Evolutionary conservation across 257 asterid genomes (phyloP).

Genomic region (Asclepias syriaca): DNA sequence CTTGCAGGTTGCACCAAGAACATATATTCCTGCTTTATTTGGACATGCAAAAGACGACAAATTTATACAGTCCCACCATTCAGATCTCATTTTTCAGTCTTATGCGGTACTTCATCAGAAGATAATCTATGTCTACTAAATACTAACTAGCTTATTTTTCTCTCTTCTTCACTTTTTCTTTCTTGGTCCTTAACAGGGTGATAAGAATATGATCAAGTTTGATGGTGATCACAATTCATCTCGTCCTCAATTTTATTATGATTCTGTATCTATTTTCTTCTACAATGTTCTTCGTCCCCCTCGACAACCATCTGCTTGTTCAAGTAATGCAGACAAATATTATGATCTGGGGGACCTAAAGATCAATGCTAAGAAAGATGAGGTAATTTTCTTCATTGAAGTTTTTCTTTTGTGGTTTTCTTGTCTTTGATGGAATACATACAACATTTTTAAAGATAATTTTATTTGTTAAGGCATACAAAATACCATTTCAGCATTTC

Average conservation of each 20-base stretch:
- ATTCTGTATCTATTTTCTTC: constrained; percentile 88
- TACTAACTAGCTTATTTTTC: not conserved
- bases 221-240: constrained; percentile 98
- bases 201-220: constrained; percentile 84
- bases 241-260: constrained; percentile 88
- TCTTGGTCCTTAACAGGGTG: constrained; percentile 62
- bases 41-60: constrained; percentile 96
- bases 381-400: constrained; percentile 44
- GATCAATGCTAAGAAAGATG: constrained; percentile 52
- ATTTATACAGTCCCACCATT: constrained; percentile 73
- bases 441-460: not conserved
- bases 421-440: not conserved
- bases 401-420: not conserved
- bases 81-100: constrained; percentile 70
- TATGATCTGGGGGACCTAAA: constrained; percentile 68
- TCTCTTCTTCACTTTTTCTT: constrained; percentile 10
- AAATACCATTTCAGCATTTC: too few relatives aligned
- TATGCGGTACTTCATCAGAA: constrained; percentile 49
- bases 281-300: constrained; percentile 89
- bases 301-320: constrained; percentile 43
- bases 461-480: not conserved
- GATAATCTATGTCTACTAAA: not conserved
- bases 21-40: constrained; percentile 87
- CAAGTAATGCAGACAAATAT: constrained; percentile 58
- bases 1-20: constrained; percentile 78